These are phyloP conservation scores for Potentilla sterilis DNA, from an alignment of 306 rosid genomes.

Conservation along the genomic window DNA sequence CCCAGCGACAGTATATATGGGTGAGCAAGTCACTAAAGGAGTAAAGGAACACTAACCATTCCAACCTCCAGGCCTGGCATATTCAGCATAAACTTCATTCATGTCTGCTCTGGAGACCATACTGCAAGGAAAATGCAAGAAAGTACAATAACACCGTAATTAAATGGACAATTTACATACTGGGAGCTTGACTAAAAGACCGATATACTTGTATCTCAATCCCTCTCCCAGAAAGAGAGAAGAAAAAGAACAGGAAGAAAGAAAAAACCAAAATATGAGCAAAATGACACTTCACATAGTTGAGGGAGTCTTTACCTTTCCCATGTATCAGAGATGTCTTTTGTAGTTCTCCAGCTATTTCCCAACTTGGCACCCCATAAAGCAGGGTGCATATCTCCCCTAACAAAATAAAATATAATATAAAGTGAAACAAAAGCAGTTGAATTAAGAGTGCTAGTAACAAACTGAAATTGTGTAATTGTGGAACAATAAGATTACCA, in stretches of 20 bases:
- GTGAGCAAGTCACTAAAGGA: neutral
- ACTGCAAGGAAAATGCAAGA: slow-evolving; percentile 40
- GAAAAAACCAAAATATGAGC: neutral
- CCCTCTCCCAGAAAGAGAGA: neutral
- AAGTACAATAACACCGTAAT: neutral
- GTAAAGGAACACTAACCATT: slow-evolving; percentile 52
- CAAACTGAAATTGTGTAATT: neutral
- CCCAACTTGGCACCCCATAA: slow-evolving; percentile 80
- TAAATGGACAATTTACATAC: neutral
- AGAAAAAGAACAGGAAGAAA: neutral
- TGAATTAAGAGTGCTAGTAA: neutral
- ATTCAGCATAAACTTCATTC: slow-evolving; percentile 77
- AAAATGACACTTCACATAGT: neutral
- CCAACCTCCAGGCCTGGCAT: slow-evolving; percentile 94
- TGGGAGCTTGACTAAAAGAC: neutral
- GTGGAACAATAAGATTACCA: slow-evolving; percentile 43
- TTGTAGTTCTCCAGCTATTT: slow-evolving; percentile 97
- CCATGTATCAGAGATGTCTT: slow-evolving; percentile 81
- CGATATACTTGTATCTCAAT: neutral
- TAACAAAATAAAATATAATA: slow-evolving; percentile 6
- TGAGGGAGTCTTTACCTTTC: slow-evolving; percentile 46
- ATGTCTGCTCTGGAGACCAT: slow-evolving; percentile 81
- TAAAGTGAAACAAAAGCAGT: neutral
- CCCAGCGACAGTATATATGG: neutral
- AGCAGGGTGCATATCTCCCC: slow-evolving; percentile 99